These are phyloP conservation scores for Brettanomyces bruxellensis DNA, from an alignment of 805 yeast genomes.

Conservation along the genomic window DNA sequence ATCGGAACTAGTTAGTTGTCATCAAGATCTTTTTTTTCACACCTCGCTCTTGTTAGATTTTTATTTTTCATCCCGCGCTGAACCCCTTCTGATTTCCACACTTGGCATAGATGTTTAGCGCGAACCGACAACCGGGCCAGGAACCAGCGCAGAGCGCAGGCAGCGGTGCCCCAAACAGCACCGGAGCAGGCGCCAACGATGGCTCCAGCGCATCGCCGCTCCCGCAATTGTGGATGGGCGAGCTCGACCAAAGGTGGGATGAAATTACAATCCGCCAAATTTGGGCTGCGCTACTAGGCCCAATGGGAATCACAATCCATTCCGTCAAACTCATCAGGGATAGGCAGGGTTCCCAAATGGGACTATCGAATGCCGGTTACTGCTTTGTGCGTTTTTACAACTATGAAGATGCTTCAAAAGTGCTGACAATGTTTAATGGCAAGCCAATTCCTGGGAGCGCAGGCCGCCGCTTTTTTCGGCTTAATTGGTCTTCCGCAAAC, in stretches of 20 bases:
- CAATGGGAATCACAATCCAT: constrained; percentile 51
- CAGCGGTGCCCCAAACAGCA: too few species aligned
- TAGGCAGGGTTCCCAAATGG: constrained; percentile 29
- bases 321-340: constrained; percentile 64
- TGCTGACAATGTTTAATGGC: constrained; percentile 57
- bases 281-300: constrained; percentile 43
- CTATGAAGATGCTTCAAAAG: constrained; percentile 52
- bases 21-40: too few species aligned
- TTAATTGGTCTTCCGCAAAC: constrained; percentile 67
- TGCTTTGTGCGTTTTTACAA: constrained; percentile 73
- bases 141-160: too few species aligned
- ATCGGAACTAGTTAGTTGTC: too few species aligned
- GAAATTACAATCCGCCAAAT: constrained; percentile 56
- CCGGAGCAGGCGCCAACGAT: too few species aligned
- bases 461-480: constrained; percentile 43
- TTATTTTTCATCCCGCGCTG: too few species aligned
- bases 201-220: background rate
- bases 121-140: too few species aligned
- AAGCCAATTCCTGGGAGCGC: constrained; percentile 58
- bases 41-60: too few species aligned
- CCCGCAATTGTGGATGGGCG: constrained; percentile 80
- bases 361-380: constrained; percentile 53
- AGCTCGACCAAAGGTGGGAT: constrained; percentile 77
- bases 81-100: too few species aligned
- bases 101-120: too few species aligned